phyloP scores from a whole-genome alignment of 2,329 filamentous ascomycete genomes.

The Lizonia empirigonia region DNA sequence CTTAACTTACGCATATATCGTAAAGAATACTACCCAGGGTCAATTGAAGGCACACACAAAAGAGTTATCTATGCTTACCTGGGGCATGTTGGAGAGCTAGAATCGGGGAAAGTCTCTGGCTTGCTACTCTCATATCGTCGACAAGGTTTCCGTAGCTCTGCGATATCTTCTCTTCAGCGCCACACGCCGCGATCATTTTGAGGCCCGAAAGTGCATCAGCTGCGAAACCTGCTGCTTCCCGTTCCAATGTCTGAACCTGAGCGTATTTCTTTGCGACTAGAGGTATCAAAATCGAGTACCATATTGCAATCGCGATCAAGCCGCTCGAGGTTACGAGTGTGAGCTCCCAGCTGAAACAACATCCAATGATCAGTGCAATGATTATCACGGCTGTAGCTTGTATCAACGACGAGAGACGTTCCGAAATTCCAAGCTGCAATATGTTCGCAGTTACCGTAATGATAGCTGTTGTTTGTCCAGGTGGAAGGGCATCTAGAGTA shows the following conservation, averaged over 20 bases:
- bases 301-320: constrained; percentile 28
- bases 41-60: not conserved
- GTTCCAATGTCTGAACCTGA: constrained; percentile 25
- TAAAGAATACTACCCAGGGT: constrained; percentile 27
- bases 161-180: constrained; percentile 29
- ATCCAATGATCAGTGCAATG: constrained; percentile 33
- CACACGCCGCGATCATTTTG: constrained; percentile 33
- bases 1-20: constrained; percentile 28
- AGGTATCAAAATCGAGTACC: constrained; percentile 30
- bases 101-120: constrained; percentile 21
- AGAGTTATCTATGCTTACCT: constrained; percentile 14
- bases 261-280: constrained; percentile 23
- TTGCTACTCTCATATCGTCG: constrained; percentile 12
- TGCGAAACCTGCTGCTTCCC: constrained; percentile 25
- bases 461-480: constrained; percentile 35
- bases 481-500: constrained; percentile 33
- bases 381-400: constrained; percentile 32
- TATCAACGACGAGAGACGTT: constrained; percentile 33
- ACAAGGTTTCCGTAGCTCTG: constrained; percentile 20
- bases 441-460: constrained; percentile 37
- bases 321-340: constrained; percentile 33
- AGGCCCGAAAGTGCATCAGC: constrained; percentile 28
- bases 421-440: constrained; percentile 38
- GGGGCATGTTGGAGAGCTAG: constrained; percentile 30
- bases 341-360: constrained; percentile 34